Percentiles rank a stretch among this genome's conserved stretches.
Evolutionary conservation across 192 early-diverging fungal species (phyloP).

Genomic region (Coemansia sp.): DNA sequence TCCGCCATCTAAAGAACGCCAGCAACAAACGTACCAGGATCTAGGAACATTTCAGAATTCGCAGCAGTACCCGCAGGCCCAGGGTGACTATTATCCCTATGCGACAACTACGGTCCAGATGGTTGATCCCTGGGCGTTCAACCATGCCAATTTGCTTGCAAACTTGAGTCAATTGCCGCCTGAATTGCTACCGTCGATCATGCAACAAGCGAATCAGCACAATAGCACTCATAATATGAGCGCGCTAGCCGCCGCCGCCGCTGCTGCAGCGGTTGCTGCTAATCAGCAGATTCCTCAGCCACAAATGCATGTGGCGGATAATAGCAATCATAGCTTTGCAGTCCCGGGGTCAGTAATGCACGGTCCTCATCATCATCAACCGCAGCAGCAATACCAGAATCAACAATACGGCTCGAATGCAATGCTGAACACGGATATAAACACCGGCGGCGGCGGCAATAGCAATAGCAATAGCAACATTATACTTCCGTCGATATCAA

Average conservation of each 20-base stretch:
- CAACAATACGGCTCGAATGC: background rate
- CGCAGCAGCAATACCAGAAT: background rate
- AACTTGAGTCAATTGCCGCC: slow-evolving; percentile 52
- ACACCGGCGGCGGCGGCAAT: background rate
- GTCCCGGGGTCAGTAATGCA: slow-evolving; percentile 22
- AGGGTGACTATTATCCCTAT: slow-evolving; percentile 36
- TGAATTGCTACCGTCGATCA: slow-evolving; percentile 35
- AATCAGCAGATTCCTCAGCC: slow-evolving; percentile 7
- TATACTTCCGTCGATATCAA: slow-evolving; percentile 24
- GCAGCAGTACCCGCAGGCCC: slow-evolving; percentile 1
- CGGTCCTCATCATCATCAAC: slow-evolving; percentile 3
- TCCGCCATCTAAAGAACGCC: slow-evolving; percentile 7
- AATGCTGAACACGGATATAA: background rate
- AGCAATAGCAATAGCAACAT: slow-evolving; percentile 6
- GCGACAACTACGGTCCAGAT: slow-evolving; percentile 48
- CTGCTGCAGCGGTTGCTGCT: slow-evolving; percentile 16
- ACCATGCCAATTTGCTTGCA: slow-evolving; percentile 38
- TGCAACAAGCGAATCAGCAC: slow-evolving; percentile 28
- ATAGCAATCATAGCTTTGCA: slow-evolving; percentile 24
- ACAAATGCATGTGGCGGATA: slow-evolving; percentile 5
- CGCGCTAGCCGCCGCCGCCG: slow-evolving; percentile 37
- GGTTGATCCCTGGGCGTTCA: slow-evolving; percentile 52
- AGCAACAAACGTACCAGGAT: slow-evolving; percentile 10
- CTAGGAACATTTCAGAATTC: background rate
- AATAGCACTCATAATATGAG: slow-evolving; percentile 24